These are phyloP conservation scores for Candida sphagnicola DNA, from an alignment of 805 yeast species.

Conservation along the genomic window DNA sequence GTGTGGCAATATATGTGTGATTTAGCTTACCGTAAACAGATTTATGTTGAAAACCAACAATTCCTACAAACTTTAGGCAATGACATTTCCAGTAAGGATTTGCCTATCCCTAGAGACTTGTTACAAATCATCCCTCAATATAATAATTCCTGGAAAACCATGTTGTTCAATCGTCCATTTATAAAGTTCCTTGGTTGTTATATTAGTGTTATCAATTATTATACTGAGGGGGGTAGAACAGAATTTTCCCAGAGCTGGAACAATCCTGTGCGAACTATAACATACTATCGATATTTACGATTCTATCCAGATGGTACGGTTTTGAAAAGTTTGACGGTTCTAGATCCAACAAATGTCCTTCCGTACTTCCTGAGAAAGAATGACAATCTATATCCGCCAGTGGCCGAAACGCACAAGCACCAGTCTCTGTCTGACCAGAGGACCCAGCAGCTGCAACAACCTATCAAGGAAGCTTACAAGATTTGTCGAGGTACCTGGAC, in stretches of 20 bases:
- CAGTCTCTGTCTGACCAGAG: not conserved
- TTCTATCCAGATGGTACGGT: conserved; percentile 78
- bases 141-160: conserved; percentile 37
- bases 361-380: conserved; percentile 43
- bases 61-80: conserved; percentile 24
- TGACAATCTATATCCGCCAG: conserved; percentile 11
- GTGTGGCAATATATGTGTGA: conserved; percentile 51
- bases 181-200: conserved; percentile 80
- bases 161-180: conserved; percentile 68
- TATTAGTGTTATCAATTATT: conserved; percentile 78
- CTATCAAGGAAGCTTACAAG: conserved; percentile 26
- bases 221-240: conserved; percentile 75
- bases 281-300: conserved; percentile 82
- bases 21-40: conserved; percentile 51
- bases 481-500: conserved; percentile 55
- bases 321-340: conserved; percentile 61
- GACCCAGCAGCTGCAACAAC: conserved; percentile 2
- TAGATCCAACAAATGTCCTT: conserved; percentile 68
- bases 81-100: conserved; percentile 20
- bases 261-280: conserved; percentile 76
- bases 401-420: not conserved
- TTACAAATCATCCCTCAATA: conserved; percentile 26
- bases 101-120: conserved; percentile 34
- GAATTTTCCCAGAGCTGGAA: conserved; percentile 64
- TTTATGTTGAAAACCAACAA: conserved; percentile 43